Base-by-base conservation (phyloP, 768 basidiomycete species). In the Lepiota brunneoincarnata region DNA sequence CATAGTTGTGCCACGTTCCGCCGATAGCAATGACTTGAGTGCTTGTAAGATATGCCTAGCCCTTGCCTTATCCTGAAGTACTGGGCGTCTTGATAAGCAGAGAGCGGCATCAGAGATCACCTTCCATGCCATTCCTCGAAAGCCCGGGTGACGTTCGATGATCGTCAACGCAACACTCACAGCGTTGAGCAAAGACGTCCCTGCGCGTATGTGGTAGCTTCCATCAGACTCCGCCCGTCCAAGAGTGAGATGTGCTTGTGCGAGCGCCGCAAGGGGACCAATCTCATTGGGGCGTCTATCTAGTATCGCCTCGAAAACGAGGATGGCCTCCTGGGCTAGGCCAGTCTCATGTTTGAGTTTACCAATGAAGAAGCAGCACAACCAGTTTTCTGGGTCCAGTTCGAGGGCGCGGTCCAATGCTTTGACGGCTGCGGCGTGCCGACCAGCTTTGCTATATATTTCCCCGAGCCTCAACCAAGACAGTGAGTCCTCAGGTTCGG, bases 391-490 rank as follows among this genome's bases (percentile, higher is more conserved):
- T 0, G 90, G 84, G 18, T 83, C 73, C 54, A 97, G 76, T 56
- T 87, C 84, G 12, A 81, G 78, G 0, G 93, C 92, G 43, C 79
- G 86, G 7, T 75, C 71, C 17, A 98, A 81, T 0, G 95, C 89
- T 67, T 96, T 98, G 55, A 97, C 68, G 0, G 93, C 91, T 14
- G 97, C 95, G 15, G 83, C 84, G 60, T 93, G 89, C 31, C 93
- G 83, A 45, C 97, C 96, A 10, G 91, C 87, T 63, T 81, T 87
- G 60, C 82, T 83, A 61, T 99, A 98, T 0, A 93, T 90, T 68
- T 97, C 93, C 1, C 95, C 95, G 2, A 99, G 78, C 35, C 91
- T 82, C 12, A 93, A 76, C 97, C 96, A 98, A n/a, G 87, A 81
- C 14, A 84, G 66, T 11, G 82, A 78, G 68, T 98, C 93, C 2